Percentiles rank a stretch among this genome's conserved stretches.
These are phyloP conservation scores for Penicillium cinerascens DNA, from an alignment of 495 filamentous ascomycete genomes.

Conservation along the genomic window DNA sequence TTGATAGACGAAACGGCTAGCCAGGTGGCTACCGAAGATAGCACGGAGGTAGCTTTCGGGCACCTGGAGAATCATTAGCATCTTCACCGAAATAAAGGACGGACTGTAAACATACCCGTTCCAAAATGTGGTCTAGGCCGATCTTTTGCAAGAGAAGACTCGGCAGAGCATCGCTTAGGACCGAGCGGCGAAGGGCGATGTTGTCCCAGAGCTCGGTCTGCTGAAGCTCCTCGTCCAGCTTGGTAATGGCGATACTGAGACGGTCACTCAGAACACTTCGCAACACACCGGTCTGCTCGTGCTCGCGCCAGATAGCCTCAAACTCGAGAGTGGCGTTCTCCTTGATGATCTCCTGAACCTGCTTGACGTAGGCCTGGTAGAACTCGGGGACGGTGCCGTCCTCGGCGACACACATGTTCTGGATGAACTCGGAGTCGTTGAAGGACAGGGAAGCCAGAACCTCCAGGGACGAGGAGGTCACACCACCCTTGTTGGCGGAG, in stretches of 20 bases:
- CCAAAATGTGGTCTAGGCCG: slow-evolving; percentile 80
- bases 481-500: slow-evolving; percentile 97
- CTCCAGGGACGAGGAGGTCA: slow-evolving; percentile 96
- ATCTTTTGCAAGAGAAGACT: slow-evolving; percentile 82
- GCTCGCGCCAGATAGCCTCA: slow-evolving; percentile 95
- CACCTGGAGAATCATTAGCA: slow-evolving; percentile 51
- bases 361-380: slow-evolving; percentile 88
- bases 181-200: slow-evolving; percentile 66
- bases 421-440: slow-evolving; percentile 78
- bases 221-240: slow-evolving; percentile 92
- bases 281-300: slow-evolving; percentile 72
- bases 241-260: slow-evolving; percentile 86
- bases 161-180: slow-evolving; percentile 83
- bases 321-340: slow-evolving; percentile 91
- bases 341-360: slow-evolving; percentile 85
- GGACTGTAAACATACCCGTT: slow-evolving; percentile 53
- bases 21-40: slow-evolving; percentile 94
- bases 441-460: slow-evolving; percentile 93
- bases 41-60: slow-evolving; percentile 89
- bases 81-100: neutral
- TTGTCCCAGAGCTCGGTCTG: slow-evolving; percentile 89
- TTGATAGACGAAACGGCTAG: slow-evolving; percentile 92
- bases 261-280: slow-evolving; percentile 84
- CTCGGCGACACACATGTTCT: slow-evolving; percentile 86
- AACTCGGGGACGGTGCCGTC: slow-evolving; percentile 81